Conservation (phyloP, 169 alveolate genomes). For the Cryptosporidium felis region DNA sequence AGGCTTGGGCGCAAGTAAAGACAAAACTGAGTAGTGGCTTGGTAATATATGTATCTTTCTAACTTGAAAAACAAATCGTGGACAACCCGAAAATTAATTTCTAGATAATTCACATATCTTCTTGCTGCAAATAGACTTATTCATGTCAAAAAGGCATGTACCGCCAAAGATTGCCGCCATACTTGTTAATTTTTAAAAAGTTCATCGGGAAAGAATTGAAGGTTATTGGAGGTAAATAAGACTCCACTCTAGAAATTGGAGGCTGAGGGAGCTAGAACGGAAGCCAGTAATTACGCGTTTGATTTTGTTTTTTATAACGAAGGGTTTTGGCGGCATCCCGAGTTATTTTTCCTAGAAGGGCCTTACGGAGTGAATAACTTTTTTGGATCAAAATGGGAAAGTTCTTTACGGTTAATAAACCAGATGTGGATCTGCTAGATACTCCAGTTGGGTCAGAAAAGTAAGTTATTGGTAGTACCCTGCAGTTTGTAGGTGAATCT, state of each 20-base stretch:
- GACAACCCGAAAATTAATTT: background rate
- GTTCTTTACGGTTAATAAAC: constrained; percentile 63
- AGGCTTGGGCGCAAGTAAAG: background rate
- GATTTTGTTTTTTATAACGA: too few species aligned
- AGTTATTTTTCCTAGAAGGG: too few species aligned
- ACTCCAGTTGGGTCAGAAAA: constrained; percentile 61
- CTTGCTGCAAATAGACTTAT: constrained; percentile 37
- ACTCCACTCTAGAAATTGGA: background rate
- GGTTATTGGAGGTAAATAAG: background rate
- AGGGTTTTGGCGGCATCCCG: too few species aligned
- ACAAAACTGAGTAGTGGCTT: background rate
- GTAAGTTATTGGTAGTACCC: background rate
- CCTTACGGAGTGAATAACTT: too few species aligned
- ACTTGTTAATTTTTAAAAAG: background rate
- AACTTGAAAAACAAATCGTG: background rate
- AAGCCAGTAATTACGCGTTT: too few species aligned
- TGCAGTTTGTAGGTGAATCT: background rate
- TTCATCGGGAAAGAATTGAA: background rate
- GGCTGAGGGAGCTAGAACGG: too few species aligned
- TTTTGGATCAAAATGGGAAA: constrained; percentile 37
- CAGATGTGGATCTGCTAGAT: constrained; percentile 55
- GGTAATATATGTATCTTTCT: background rate
- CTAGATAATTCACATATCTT: constrained; percentile 15
- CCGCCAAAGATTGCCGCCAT: constrained; percentile 47
- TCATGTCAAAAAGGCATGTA: background rate